Evolutionary conservation across 108 stramenopile genomes (phyloP), one percentile per base, ranked within the genome.

Genomic region (Cyclotella kingstonii): DNA sequence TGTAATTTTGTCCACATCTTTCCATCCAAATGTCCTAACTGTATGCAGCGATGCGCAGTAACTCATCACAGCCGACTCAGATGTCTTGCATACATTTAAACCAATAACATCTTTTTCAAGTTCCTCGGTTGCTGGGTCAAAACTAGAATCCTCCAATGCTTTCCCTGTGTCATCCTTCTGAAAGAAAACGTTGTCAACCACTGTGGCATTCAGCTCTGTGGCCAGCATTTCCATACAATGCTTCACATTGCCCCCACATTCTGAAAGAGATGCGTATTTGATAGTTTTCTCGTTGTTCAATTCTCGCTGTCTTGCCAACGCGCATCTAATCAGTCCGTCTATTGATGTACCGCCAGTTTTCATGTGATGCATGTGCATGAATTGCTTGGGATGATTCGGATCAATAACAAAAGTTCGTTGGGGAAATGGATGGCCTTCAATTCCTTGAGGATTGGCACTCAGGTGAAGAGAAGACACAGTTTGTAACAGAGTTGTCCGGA

Each of bases 301-400:
- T 7, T 58, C 26, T 30, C 39, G 42, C 47, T 67, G 66, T n/a
- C 89, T 78, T 9, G 54, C 42, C 0, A 79, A 26, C 11, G 79
- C 83, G 43, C 90, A 91, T 2, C 67, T 54, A 15, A 91, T 57
- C 26, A 85, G 19, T 10, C 51, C 28, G 34, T 84, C 80, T 12
- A 91, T 55, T 53, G 66, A 73, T 7, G 87, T 89, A 15, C 87
- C 87, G 34, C 84, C 87, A 25, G 87, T 85, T 64, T 89, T 89
- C 87, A 89, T 89, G 71, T 91, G 84, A 56, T 91, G 90, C 55
- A 87, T 69, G 56, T 91, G 90, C 46, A 86, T 66, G 48, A 88
- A 82, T 58, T 91, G 90, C 48, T 86, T 81, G 14, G 85, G 58
- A 27, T 19, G 19, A 9, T 59, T 19, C 11, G 70, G 51, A 40